Evolutionary conservation across 805 yeast genomes (phyloP).

Genomic region (Metschnikowia hibisci): DNA sequence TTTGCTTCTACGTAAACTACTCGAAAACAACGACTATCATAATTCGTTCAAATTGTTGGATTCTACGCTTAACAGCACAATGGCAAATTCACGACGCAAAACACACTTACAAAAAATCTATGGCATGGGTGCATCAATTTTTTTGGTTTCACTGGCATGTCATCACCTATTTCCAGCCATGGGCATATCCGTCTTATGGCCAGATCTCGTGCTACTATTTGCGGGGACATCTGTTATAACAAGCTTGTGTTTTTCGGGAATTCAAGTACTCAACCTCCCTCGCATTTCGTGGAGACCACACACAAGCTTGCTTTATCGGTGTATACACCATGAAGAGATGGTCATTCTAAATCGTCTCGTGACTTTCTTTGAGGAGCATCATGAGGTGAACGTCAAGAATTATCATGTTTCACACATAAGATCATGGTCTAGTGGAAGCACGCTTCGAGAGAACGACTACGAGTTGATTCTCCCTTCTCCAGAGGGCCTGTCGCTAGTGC

Average conservation of each 20-base stretch:
- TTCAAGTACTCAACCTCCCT: conserved; percentile 5
- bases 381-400: conserved; percentile 38
- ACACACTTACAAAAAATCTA: neutral
- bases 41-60: conserved; percentile 16
- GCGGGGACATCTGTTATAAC: neutral
- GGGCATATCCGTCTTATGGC: neutral
- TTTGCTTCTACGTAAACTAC: conserved; percentile 11
- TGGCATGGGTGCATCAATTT: neutral
- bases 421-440: neutral
- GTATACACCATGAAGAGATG: conserved; percentile 30
- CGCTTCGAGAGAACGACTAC: conserved; percentile 9
- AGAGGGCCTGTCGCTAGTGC: conserved; percentile 1
- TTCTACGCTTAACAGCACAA: conserved; percentile 8
- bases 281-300: conserved; percentile 37
- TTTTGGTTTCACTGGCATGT: neutral
- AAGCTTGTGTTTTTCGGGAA: neutral
- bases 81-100: neutral
- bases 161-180: neutral
- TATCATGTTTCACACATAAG: conserved; percentile 25
- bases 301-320: conserved; percentile 23
- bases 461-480: conserved; percentile 10
- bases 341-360: conserved; percentile 31
- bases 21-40: conserved; percentile 13
- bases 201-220: neutral
- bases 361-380: conserved; percentile 40